Conservation (phyloP, 441 rosid species). For the Pelargonium australe region DNA sequence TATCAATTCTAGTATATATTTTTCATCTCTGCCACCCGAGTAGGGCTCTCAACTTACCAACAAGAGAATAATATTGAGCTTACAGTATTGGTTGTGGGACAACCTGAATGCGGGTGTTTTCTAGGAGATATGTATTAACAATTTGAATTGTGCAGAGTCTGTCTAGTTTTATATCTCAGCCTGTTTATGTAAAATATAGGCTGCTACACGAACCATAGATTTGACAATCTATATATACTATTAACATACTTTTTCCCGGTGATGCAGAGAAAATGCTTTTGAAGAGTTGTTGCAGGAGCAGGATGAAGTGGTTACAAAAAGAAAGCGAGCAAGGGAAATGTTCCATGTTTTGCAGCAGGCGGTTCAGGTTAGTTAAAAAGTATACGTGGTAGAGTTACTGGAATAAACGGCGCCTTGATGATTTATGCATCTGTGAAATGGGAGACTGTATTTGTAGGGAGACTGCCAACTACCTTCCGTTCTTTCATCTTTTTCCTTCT, state of each 20-base stretch:
- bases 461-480: not conserved
- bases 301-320: conserved; percentile 23
- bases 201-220: not conserved
- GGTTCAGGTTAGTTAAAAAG: conserved; percentile 30
- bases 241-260: not conserved
- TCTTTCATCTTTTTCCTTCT: not conserved
- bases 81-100: not conserved
- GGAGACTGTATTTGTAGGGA: not conserved
- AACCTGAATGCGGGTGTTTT: not conserved
- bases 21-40: not conserved
- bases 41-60: not conserved
- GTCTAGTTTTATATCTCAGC: not conserved
- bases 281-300: conserved; percentile 38
- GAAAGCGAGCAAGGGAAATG: conserved; percentile 26
- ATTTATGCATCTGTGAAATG: conserved; percentile 1
- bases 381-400: not conserved
- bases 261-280: conserved; percentile 30
- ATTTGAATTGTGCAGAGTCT: not conserved
- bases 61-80: not conserved
- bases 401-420: not conserved
- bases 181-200: not conserved
- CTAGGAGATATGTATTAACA: not conserved
- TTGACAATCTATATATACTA: not conserved
- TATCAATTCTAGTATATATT: not conserved
- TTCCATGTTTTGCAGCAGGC: conserved; percentile 31